Evolutionary conservation across 768 basidiomycete species (phyloP), one percentile per base, ranked within the genome.

Genomic region (Trametes punicea): DNA sequence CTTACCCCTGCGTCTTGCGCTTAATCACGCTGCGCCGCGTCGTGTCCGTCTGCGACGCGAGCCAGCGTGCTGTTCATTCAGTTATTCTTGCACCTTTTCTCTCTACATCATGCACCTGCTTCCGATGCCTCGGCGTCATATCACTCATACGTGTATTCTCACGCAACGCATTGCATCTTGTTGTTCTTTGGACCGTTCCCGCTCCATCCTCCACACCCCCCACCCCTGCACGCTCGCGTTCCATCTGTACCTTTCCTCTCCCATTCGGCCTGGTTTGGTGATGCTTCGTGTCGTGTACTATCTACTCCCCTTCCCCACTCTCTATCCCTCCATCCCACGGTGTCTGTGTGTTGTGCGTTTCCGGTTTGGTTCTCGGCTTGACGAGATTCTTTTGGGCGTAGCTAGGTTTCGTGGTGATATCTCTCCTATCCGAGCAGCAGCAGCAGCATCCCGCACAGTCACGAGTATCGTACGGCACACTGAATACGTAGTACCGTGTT

Each of bases 111-210:
- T 38, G 47, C 46, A 42, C n/a, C 40, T 18, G 48, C 55, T 20
- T n/a, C n/a, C n/a, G n/a, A n/a, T n/a, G n/a, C n/a, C 40, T 15
- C 38, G 30, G n/a, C 31, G 30, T 30, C 50, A 47, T 26, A n/a
- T 40, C 45, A 29, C 48, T 42, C 23, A 41, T 41, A 46, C 48
- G 51, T 49, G 51, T 57, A 57, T 59, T 29, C 58, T 23, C 47
- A 44, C 52, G 48, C 51, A 39, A 41, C 38, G 57, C 51, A 45
- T 44, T 33, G 46, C 51, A 39, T 41, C 47, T 23, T 60, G 58
- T 60, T 55, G 48, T 53, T 54, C 34, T 33, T 51, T 54, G 52
- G 52, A 54, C 52, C 34, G 26, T 54, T 39, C 20, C 42, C 33
- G 5, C 31, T 20, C 40, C 29, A 26, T n/a, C 31, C 42, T 15